Evolutionary conservation across 805 yeast genomes (phyloP).

Genomic region (Myxozyma vanderwaltii): DNA sequence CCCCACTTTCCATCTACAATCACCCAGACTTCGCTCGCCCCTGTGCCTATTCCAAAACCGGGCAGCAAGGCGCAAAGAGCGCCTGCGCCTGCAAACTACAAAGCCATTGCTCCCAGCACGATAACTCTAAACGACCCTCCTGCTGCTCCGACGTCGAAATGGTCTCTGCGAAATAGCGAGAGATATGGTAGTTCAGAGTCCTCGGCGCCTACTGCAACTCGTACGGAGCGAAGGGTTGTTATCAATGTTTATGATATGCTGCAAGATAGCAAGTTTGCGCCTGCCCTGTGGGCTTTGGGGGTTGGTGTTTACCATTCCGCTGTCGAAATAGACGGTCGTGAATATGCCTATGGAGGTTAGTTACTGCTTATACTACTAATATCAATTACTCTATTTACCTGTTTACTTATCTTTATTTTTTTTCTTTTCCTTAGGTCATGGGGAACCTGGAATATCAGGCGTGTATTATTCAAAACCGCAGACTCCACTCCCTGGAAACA

Average conservation of each 20-base stretch:
- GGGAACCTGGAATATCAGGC: conserved; percentile 32
- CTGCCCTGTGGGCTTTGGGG: conserved; percentile 31
- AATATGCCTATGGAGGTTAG: conserved; percentile 33
- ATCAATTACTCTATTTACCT: not conserved
- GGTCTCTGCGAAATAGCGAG: conserved; percentile 9
- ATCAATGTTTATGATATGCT: conserved; percentile 34
- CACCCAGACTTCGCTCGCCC: not conserved
- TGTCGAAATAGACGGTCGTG: conserved; percentile 34
- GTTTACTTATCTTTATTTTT: not conserved
- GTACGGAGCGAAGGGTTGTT: conserved; percentile 7
- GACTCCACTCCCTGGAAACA: conserved; percentile 26
- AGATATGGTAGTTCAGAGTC: conserved; percentile 1
- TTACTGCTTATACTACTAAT: not conserved
- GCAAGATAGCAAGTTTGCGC: conserved; percentile 30
- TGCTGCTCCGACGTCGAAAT: conserved; percentile 4
- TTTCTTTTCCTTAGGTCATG: conserved; percentile 12
- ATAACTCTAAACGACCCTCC: conserved; percentile 9
- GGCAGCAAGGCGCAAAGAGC: not conserved
- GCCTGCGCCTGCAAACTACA: conserved; percentile 9
- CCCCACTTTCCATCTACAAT: conserved; percentile 9
- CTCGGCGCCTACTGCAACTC: not conserved
- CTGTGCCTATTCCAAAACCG: conserved; percentile 21
- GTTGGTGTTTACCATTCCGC: conserved; percentile 35
- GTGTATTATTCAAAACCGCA: conserved; percentile 32
- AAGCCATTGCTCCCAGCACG: no score